Evolutionary conservation across 2,329 filamentous ascomycete species (phyloP).

Genomic region (Capronia americana): DNA sequence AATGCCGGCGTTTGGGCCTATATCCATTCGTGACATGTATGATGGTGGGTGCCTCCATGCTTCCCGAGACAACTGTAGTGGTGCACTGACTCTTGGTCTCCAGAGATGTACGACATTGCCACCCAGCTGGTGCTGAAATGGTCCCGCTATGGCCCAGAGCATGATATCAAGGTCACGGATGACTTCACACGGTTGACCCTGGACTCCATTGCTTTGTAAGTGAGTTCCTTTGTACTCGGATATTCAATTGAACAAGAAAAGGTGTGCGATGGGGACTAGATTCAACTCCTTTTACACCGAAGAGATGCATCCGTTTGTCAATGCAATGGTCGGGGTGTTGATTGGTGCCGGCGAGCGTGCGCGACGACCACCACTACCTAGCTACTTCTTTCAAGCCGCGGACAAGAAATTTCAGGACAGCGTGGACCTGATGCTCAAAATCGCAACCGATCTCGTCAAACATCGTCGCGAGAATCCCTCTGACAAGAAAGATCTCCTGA

Average conservation of each 20-base stretch:
- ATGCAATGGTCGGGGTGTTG: conserved; percentile 70
- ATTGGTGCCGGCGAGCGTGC: conserved; percentile 59
- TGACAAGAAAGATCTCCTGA: conserved; percentile 63
- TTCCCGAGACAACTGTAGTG: too few relatives aligned
- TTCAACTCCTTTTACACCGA: conserved; percentile 78
- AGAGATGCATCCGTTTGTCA: conserved; percentile 71
- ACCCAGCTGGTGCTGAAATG: conserved; percentile 50
- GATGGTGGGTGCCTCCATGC: conserved; percentile 38
- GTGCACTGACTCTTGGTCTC: conserved; percentile 34
- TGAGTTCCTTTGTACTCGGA: not conserved
- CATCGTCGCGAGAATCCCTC: conserved; percentile 60
- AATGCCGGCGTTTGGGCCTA: conserved; percentile 55
- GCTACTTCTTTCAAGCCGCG: conserved; percentile 32
- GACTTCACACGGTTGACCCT: conserved; percentile 75
- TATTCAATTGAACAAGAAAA: not conserved
- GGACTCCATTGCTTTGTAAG: conserved; percentile 68
- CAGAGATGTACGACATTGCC: conserved; percentile 43
- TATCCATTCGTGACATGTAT: conserved; percentile 52
- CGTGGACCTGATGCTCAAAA: conserved; percentile 29
- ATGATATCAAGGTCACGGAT: conserved; percentile 66
- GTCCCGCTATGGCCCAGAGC: conserved; percentile 58
- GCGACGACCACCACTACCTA: conserved; percentile 55
- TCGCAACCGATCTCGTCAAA: conserved; percentile 58
- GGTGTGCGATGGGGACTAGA: conserved; percentile 69
- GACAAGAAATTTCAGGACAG: conserved; percentile 25